Evolutionary conservation across 2,329 filamentous ascomycete genomes (phyloP).

Genomic region (Tympanopsis confertula): DNA sequence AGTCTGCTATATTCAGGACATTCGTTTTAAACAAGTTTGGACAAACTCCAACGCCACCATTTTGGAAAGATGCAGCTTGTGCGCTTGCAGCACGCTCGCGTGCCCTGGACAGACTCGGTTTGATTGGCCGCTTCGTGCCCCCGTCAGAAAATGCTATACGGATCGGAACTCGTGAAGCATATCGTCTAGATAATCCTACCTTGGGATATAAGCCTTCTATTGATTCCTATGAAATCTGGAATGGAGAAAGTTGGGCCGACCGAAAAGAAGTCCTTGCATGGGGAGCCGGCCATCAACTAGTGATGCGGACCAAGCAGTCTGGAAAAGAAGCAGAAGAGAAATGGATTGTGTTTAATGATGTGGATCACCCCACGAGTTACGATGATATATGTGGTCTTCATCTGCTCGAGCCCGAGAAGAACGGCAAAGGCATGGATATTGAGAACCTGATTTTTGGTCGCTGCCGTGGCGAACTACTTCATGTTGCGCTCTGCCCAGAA

Average conservation of each 20-base stretch:
- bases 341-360: background rate
- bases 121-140: background rate
- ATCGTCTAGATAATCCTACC: background rate
- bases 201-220: background rate
- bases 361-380: background rate
- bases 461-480: background rate
- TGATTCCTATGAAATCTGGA: constrained; percentile 1
- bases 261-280: background rate
- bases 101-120: background rate
- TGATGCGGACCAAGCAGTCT: background rate
- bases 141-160: background rate
- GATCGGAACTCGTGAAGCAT: background rate
- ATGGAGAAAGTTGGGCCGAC: background rate
- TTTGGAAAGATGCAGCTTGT: background rate
- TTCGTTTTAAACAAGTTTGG: background rate
- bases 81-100: background rate
- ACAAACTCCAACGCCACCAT: background rate
- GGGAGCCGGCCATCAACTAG: background rate
- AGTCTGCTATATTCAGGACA: background rate
- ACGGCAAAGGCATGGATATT: background rate
- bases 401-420: background rate
- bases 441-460: constrained; percentile 1
- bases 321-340: background rate
- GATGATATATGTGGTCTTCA: constrained; percentile 1
- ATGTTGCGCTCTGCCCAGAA: background rate